These are phyloP conservation scores for Heimioporus sp. DNA, from an alignment of 768 basidiomycete genomes.

Conservation along the genomic window DNA sequence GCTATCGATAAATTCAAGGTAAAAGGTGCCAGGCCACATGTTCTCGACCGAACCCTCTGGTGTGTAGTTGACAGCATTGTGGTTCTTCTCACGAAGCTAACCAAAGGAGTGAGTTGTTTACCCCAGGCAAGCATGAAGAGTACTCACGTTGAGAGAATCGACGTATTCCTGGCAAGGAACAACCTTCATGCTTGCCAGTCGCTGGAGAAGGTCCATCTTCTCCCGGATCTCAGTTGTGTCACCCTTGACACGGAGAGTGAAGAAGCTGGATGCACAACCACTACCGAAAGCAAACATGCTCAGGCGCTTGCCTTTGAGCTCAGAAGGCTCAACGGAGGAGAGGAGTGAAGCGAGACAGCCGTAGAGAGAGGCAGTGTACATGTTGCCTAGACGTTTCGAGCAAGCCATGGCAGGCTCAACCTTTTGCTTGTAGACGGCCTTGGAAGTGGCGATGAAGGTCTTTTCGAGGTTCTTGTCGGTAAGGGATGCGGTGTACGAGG, in stretches of 20 bases:
- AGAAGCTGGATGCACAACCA: slow-evolving; percentile 95
- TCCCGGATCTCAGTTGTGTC: slow-evolving; percentile 78
- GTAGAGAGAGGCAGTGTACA: slow-evolving; percentile 97
- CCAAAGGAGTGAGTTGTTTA: neutral
- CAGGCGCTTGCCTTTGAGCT: slow-evolving; percentile 79
- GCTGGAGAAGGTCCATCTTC: slow-evolving; percentile 77
- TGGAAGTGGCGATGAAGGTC: slow-evolving; percentile 81
- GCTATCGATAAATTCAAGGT: slow-evolving; percentile 85
- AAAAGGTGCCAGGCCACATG: slow-evolving; percentile 93
- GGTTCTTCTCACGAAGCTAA: slow-evolving; percentile 94
- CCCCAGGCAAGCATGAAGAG: neutral
- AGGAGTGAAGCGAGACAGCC: slow-evolving; percentile 90
- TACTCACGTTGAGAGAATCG: slow-evolving; percentile 67
- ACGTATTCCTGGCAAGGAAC: slow-evolving; percentile 92
- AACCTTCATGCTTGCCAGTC: slow-evolving; percentile 84
- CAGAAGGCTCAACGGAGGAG: slow-evolving; percentile 64
- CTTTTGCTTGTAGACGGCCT: slow-evolving; percentile 68
- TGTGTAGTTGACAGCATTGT: slow-evolving; percentile 82
- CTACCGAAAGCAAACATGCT: slow-evolving; percentile 96
- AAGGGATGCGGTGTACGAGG: slow-evolving; percentile 70
- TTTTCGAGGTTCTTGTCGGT: slow-evolving; percentile 97
- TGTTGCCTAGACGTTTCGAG: slow-evolving; percentile 93
- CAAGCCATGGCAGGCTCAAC: slow-evolving; percentile 83
- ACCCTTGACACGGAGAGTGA: slow-evolving; percentile 81
- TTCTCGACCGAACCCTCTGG: slow-evolving; percentile 87